Base-by-base conservation (phyloP, 2,329 filamentous ascomycete species). In the Aspergillus transmontanensis region DNA sequence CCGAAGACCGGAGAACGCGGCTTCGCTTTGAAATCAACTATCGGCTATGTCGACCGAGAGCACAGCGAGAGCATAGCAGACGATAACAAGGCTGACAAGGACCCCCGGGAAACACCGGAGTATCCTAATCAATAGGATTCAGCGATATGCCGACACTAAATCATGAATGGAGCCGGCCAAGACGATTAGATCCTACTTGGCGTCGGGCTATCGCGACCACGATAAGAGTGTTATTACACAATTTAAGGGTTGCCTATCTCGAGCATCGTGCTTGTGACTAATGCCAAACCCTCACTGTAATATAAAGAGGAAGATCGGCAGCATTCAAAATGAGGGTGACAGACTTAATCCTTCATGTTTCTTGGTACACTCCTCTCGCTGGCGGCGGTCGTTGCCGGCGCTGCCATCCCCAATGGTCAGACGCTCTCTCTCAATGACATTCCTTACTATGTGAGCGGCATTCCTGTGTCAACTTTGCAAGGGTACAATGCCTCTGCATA, bases 391-490 rank as follows among this genome's bases (percentile, higher is more conserved):
- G 59, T 55, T 30, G 43, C 32, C 43, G 59, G 43, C 14, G 43
- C 53, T 30, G 59, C 45, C 26, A 41, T 61, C 7, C 59, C 59
- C 16, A 61, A 61, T 43, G 59, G 59, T 19, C 59, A 57, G 26
- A 57, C 59, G 6, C 43, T 61, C 2, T 57, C 62, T 19, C 59
- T 64, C 55, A 71, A 78, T 69, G 72, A 71, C 2, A 73, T 75
- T 26, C 66, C 60, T n/a, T 78, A 77, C 57, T 76, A 74, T 66
- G 66, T 69, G 55, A 65, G 70, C 55, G 66, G 66, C 3, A 58
- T 63, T 56, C 46, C 65, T 5, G 64, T 71, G 5, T 69, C 69
- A 1, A 61, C 16, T 10, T 39, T 71, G 4, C 12, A 56, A 2
- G 58, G 54, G 2, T 32, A 63, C 2, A 28, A 28, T 23, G 28